Base-by-base conservation (phyloP, 257 asterid genomes). In the Ocimum tenuiflorum region DNA sequence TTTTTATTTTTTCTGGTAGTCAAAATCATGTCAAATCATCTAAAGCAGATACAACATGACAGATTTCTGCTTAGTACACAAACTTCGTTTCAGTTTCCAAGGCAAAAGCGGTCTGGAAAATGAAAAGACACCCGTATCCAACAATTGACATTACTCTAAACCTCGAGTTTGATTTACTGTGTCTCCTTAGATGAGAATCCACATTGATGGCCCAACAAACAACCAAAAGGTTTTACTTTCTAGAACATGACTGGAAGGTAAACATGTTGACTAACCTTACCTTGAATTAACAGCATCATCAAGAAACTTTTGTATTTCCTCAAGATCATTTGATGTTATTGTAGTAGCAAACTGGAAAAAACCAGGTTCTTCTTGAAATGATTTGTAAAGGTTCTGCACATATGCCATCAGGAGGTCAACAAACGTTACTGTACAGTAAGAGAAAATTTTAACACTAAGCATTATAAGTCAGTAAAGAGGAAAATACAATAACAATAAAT, bases 241-340 rank as follows among this genome's bases (percentile, higher is more conserved):
- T 13, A 27, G 62, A 33, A 20, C 49, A 43, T 1, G 29, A 53
- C 31, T 27, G 20, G 63, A 60, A 24, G 39, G 47, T 41, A 31
- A 43, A 39, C 33, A 65, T 35, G 8, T 20, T 39, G 45, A 1
- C 47, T 13, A 68, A 13, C 47, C 62, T 70, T 74, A 89, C 99
- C 97, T 87, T 63, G 83, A 69, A 77, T 81, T 88, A 73, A 94
- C 95, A 54, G 97, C 85, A 77, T 85, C 91, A 74, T 88, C 91
- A 73, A 94, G 96, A 77, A 94, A 90, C 48, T 81, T 83, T 58
- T 91, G 95, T 80, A 94, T 94, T 81, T 88, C 95, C 79, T 94
- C 97, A 0, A 90, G 92, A 78, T 94, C 97, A 56, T 85, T 85
- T 68, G 99, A 94, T 76, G 91, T 70, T 73, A 85, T 76, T 70